Percentiles rank a stretch among this genome's conserved stretches.
phyloP scores from a whole-genome alignment of 176 grass and related monocot genomes.

The Avena atlantica region DNA sequence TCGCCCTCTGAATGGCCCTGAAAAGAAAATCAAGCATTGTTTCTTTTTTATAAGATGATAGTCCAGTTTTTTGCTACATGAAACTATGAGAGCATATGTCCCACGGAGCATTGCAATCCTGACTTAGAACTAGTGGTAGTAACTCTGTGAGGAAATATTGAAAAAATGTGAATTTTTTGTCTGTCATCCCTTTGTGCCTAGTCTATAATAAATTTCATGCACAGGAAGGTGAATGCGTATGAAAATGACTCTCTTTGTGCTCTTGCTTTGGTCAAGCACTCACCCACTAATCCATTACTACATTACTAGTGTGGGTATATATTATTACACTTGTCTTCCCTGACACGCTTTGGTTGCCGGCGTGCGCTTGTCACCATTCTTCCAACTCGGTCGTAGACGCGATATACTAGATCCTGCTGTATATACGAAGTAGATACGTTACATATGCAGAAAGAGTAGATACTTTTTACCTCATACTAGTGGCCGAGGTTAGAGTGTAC shows the following conservation, averaged over 20 bases:
- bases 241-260: neutral
- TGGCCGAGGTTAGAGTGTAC: slow-evolving; percentile 70
- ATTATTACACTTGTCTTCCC: neutral
- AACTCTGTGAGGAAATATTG: neutral
- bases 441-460: neutral
- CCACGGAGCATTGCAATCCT: neutral
- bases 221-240: too few species aligned
- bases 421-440: too few species aligned
- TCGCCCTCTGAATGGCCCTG: slow-evolving; percentile 70
- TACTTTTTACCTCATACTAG: slow-evolving; percentile 70
- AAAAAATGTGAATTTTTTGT: neutral
- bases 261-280: neutral
- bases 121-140: neutral
- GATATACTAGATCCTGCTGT: too few species aligned
- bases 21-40: neutral
- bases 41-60: neutral
- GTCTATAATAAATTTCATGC: too few species aligned
- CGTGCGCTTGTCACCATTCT: too few species aligned
- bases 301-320: neutral
- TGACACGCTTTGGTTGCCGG: neutral
- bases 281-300: too few species aligned
- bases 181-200: too few species aligned
- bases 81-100: neutral
- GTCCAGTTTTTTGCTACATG: too few species aligned
- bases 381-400: too few species aligned